These are phyloP conservation scores for Beta vulgaris DNA, from an alignment of 148 eudicot species.

Conservation along the genomic window DNA sequence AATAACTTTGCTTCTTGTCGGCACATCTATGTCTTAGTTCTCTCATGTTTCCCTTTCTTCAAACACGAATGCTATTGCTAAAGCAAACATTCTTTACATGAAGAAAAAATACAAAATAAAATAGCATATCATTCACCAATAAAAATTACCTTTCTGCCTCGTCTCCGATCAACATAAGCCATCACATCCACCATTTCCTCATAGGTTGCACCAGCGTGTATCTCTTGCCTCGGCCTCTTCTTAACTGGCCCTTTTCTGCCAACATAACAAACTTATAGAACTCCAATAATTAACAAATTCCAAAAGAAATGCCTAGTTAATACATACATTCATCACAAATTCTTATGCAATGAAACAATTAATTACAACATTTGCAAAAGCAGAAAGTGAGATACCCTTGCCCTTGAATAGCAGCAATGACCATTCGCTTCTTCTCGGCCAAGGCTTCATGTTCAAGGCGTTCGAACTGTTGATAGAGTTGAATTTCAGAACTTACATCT, in stretches of 20 bases:
- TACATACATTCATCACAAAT: no score
- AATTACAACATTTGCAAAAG: no score
- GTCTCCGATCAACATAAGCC: slow-evolving; percentile 46
- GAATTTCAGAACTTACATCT: slow-evolving; percentile 38
- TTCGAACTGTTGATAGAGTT: slow-evolving; percentile 64
- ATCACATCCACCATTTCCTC: slow-evolving; percentile 71
- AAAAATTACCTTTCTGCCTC: slow-evolving; percentile 58
- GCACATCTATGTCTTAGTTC: background rate
- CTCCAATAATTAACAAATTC: slow-evolving; percentile 3
- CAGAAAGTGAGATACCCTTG: slow-evolving; percentile 29
- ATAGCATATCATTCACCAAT: background rate
- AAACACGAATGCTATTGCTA: background rate
- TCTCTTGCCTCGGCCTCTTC: slow-evolving; percentile 55
- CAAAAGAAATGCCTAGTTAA: background rate
- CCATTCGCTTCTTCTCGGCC: slow-evolving; percentile 59
- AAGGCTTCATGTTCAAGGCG: slow-evolving; percentile 56
- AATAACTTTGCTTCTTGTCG: background rate
- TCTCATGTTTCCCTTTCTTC: background rate
- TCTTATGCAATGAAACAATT: no score
- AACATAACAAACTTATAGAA: slow-evolving; percentile 19
- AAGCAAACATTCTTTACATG: background rate
- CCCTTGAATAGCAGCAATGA: slow-evolving; percentile 31
- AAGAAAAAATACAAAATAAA: background rate
- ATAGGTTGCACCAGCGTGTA: slow-evolving; percentile 41
- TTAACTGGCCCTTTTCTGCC: slow-evolving; percentile 52